phyloP scores from a whole-genome alignment of 2,329 filamentous ascomycete species.

The Aspergillus pseudotamarii region DNA sequence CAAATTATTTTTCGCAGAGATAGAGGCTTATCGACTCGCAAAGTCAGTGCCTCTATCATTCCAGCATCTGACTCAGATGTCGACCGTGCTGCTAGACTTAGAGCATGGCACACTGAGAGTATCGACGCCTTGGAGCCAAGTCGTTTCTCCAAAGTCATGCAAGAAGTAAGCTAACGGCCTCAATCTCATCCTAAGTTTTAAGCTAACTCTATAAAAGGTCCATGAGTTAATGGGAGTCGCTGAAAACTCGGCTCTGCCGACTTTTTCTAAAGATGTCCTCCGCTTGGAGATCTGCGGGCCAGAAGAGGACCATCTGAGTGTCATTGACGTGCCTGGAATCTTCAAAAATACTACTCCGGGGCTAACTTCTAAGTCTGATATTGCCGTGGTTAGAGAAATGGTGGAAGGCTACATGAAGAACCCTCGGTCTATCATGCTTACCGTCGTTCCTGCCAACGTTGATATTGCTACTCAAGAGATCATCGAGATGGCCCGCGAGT shows the following conservation, averaged over 20 bases:
- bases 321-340: constrained; percentile 52
- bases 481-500: constrained; percentile 41
- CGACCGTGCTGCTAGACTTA: constrained; percentile 23
- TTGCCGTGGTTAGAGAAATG: constrained; percentile 41
- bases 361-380: constrained; percentile 41
- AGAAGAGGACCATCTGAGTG: constrained; percentile 41
- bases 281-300: constrained; percentile 49
- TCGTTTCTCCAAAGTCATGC: constrained; percentile 23
- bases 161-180: constrained; percentile 25
- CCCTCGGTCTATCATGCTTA: constrained; percentile 44
- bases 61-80: constrained; percentile 30
- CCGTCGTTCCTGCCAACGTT: constrained; percentile 47
- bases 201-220: constrained; percentile 18
- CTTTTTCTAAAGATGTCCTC: constrained; percentile 48
- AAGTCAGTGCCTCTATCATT: constrained; percentile 41
- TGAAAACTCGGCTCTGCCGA: constrained; percentile 23
- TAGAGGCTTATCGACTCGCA: constrained; percentile 5
- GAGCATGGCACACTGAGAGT: constrained; percentile 24
- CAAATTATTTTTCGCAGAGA: constrained; percentile 49
- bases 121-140: background rate
- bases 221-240: constrained; percentile 29
- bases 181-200: background rate
- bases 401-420: constrained; percentile 45
- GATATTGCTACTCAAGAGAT: constrained; percentile 53
- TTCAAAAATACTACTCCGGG: constrained; percentile 43